Conservation (phyloP, 169 alveolate genomes). For the Plasmodium vinckei region DNA sequence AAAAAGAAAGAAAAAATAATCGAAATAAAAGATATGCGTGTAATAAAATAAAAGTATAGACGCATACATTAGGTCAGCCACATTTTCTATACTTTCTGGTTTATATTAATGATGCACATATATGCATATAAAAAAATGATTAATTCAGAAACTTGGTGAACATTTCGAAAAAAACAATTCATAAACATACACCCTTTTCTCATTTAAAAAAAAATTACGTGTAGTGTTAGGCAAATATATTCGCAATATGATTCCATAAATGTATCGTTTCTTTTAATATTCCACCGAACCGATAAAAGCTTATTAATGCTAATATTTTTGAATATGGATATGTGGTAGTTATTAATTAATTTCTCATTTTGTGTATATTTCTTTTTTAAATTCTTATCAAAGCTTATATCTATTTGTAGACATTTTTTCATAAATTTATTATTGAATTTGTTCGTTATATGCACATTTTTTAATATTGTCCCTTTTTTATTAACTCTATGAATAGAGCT, state of each 20-base stretch:
- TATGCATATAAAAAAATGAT: neutral
- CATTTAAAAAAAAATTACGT: slow-evolving; percentile 14
- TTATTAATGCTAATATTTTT: slow-evolving; percentile 8
- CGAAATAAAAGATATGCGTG: neutral
- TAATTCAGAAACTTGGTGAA: too few species aligned
- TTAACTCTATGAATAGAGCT: too few species aligned
- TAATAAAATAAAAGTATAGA: neutral
- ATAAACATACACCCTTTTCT: too few species aligned
- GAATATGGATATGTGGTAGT: slow-evolving; percentile 21
- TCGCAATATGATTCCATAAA: slow-evolving; percentile 28
- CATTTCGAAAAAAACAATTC: neutral
- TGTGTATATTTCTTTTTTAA: neutral
- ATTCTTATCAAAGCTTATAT: neutral
- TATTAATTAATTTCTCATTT: slow-evolving; percentile 13
- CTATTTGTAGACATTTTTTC: slow-evolving; percentile 3
- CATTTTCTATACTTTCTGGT: too few species aligned
- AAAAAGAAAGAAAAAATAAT: neutral
- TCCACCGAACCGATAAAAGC: neutral
- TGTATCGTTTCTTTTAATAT: neutral
- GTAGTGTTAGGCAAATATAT: slow-evolving; percentile 27
- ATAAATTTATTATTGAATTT: slow-evolving; percentile 24
- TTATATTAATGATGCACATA: neutral
- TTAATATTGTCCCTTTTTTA: slow-evolving; percentile 32
- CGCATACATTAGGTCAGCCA: neutral
- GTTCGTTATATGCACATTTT: slow-evolving; percentile 26